Conservation (phyloP, 805 yeast species). For the Alloascoidea hylecoeti region DNA sequence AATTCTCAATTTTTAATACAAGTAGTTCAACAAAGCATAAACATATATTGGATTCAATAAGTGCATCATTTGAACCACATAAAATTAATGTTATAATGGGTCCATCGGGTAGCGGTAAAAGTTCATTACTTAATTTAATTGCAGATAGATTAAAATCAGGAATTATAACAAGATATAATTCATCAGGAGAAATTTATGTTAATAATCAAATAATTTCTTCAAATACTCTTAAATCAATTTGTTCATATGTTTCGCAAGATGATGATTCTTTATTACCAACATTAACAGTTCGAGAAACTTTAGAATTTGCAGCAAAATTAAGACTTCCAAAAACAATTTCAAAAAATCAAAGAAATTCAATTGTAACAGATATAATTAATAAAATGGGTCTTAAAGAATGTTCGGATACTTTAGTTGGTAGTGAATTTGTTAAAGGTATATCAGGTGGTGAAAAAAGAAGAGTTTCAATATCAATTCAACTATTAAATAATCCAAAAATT, state of each 20-base stretch:
- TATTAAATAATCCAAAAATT: constrained; percentile 58
- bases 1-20: constrained; percentile 1
- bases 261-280: constrained; percentile 60
- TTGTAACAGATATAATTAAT: constrained; percentile 44
- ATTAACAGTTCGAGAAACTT: constrained; percentile 67
- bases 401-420: constrained; percentile 59
- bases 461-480: constrained; percentile 69
- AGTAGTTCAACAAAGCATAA: constrained; percentile 11
- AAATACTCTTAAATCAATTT: constrained; percentile 23
- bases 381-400: constrained; percentile 62
- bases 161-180: constrained; percentile 16
- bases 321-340: constrained; percentile 32
- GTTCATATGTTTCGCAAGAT: constrained; percentile 75
- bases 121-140: constrained; percentile 47
- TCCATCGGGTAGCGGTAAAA: constrained; percentile 72
- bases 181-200: constrained; percentile 28
- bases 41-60: constrained; percentile 27
- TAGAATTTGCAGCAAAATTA: constrained; percentile 55
- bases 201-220: constrained; percentile 24
- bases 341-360: constrained; percentile 26
- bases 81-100: constrained; percentile 65
- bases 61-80: constrained; percentile 38
- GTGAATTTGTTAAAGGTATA: constrained; percentile 45
- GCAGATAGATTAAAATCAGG: constrained; percentile 40
- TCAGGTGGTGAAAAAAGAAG: constrained; percentile 77